Base-by-base conservation (phyloP, 2,329 filamentous ascomycete genomes). In the Colletotrichum spaethianum region DNA sequence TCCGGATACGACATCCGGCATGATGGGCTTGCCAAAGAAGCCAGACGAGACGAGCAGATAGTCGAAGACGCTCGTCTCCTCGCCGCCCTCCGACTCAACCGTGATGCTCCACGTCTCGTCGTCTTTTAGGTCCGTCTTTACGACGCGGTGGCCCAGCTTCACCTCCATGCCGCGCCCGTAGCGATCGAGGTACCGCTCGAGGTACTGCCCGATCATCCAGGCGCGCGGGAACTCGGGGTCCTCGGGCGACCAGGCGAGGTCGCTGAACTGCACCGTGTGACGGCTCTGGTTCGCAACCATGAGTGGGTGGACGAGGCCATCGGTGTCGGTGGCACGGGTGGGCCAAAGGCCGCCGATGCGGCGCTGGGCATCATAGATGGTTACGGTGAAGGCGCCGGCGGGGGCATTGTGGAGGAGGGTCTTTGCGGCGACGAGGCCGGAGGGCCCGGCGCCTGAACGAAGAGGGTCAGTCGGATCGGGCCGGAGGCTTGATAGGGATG, bases 311-410 rank as follows among this genome's bases (percentile, higher is more conserved):
- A 92, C 82, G 48, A 89, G 82, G 2, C 89, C 86, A 1, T 75
- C 81, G n/a, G 73, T 75, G 65, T 91, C 90, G 2, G 82, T 75
- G 64, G 84, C 86, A 16, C 81, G 80, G 1, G 84, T 82, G 4
- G 92, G 92, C 94, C 94, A 97, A n/a, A 96, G 88, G 0, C 94
- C 94, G 14, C 94, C 94, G 20, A 96, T 86, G 48, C 89, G 86
- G 42, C 86, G 78, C 57, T 91, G 87, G 20, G 87, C 83, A 60
- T 97, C 94, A 76, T 93, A 93, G 31, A 97, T 80, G 3, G 89
- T 92, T 59, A 96, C 91, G 6, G 86, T 83, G 82, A 94, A 95
- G 7, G 85, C 83, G 14, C 81, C 85, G 2, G 81, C 79, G 0
- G 88, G 84, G 40, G 84, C 84, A 77, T 90, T 86, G 81, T 91